A percentile compares a stretch with the other conserved stretches of the same genome.
phyloP scores from a whole-genome alignment of 1,284 basidiomycete genomes.

The Moniliella sp. region DNA sequence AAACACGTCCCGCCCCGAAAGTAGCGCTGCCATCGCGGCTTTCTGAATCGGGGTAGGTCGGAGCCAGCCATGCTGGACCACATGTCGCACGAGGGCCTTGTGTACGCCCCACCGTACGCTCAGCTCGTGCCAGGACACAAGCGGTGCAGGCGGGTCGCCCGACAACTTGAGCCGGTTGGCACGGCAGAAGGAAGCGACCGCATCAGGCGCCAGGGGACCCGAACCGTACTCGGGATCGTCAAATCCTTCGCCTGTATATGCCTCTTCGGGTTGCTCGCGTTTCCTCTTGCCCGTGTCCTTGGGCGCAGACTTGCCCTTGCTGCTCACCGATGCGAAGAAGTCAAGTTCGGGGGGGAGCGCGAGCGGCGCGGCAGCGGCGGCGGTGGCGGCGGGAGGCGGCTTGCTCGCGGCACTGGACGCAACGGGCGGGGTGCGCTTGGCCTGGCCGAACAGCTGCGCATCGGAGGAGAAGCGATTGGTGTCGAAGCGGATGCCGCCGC shows the following conservation, averaged over 20 bases:
- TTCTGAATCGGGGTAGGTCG: conserved; percentile 33
- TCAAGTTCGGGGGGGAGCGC: conserved; percentile 15
- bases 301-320: conserved; percentile 38
- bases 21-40: conserved; percentile 32
- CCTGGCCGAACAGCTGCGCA: conserved; percentile 48
- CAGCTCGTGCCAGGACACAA: conserved; percentile 28
- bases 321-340: conserved; percentile 13
- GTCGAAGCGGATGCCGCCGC: conserved; percentile 42
- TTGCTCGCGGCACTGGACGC: too few relatives aligned
- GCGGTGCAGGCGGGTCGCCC: conserved; percentile 34
- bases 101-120: conserved; percentile 10
- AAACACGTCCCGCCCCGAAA: conserved; percentile 21
- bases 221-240: too few relatives aligned
- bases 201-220: conserved; percentile 15
- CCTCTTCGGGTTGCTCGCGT: too few relatives aligned
- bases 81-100: conserved; percentile 14
- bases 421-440: too few relatives aligned
- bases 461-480: conserved; percentile 54
- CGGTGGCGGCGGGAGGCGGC: too few relatives aligned
- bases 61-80: conserved; percentile 13
- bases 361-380: too few relatives aligned
- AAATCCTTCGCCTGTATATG: too few relatives aligned
- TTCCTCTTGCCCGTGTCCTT: too few relatives aligned
- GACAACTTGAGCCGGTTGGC: conserved; percentile 29
- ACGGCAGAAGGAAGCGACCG: conserved; percentile 16